phyloP scores from a whole-genome alignment of 2,329 filamentous ascomycete species.

The Apiospora kogelbergensis region DNA sequence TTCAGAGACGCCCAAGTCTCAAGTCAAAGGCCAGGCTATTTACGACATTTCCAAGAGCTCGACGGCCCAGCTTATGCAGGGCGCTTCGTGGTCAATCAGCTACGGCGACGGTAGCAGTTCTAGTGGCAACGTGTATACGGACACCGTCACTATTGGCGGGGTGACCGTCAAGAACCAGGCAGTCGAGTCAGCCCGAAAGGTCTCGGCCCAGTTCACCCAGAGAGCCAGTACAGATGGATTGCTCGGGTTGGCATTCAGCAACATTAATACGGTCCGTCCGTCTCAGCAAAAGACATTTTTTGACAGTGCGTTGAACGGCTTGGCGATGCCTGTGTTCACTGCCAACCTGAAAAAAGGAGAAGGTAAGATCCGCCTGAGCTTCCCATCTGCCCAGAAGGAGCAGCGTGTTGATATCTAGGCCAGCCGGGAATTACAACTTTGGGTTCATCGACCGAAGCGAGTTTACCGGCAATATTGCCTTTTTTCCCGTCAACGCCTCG shows the following conservation, averaged over 20 bases:
- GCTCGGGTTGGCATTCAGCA: slow-evolving; percentile 64
- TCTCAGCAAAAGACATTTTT: slow-evolving; percentile 59
- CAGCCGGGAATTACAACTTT: slow-evolving; percentile 61
- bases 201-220: slow-evolving; percentile 59
- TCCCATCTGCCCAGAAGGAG: slow-evolving; percentile 63
- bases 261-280: slow-evolving; percentile 62
- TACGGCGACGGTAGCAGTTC: slow-evolving; percentile 70
- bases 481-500: slow-evolving; percentile 61
- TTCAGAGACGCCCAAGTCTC: slow-evolving; percentile 41
- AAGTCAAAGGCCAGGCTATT: slow-evolving; percentile 47
- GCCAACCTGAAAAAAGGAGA: slow-evolving; percentile 23
- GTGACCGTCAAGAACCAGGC: slow-evolving; percentile 61
- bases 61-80: slow-evolving; percentile 51
- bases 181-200: slow-evolving; percentile 61
- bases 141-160: slow-evolving; percentile 62
- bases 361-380: slow-evolving; percentile 26
- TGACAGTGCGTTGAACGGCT: slow-evolving; percentile 63
- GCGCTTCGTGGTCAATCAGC: slow-evolving; percentile 61
- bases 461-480: slow-evolving; percentile 56
- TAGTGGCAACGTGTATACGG: slow-evolving; percentile 63
- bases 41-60: slow-evolving; percentile 62
- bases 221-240: slow-evolving; percentile 59
- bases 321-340: slow-evolving; percentile 41
- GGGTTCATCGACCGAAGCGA: slow-evolving; percentile 67
- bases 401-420: slow-evolving; percentile 59